Evolutionary conservation across 148 eudicot species (phyloP).

Genomic region (Diospyros lotus): DNA sequence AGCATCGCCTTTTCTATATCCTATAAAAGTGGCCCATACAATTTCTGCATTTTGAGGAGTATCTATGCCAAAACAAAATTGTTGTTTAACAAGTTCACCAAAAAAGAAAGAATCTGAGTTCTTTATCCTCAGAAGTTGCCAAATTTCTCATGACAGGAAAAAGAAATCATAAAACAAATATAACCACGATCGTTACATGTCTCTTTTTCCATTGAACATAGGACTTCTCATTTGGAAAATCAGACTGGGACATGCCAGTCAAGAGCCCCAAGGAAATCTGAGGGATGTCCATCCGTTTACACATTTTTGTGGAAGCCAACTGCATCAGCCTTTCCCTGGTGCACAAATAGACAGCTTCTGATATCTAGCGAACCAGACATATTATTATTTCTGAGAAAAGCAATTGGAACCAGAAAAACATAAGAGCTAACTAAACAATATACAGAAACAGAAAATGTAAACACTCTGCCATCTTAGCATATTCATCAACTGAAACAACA

Average conservation of each 20-base stretch:
- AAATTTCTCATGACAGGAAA: background rate
- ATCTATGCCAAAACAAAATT: background rate
- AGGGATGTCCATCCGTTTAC: constrained; percentile 48
- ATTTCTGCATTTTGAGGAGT: background rate
- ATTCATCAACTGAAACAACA: background rate
- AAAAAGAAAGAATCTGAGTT: background rate
- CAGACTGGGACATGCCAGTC: constrained; percentile 51
- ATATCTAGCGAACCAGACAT: constrained; percentile 43
- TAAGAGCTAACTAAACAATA: background rate
- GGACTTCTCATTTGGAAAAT: constrained; percentile 56
- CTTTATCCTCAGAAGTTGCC: background rate
- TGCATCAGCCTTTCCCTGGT: constrained; percentile 53
- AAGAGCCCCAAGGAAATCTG: constrained; percentile 63
- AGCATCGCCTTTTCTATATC: background rate
- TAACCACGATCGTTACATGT: constrained; percentile 42
- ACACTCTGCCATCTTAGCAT: background rate
- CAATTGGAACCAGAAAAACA: background rate
- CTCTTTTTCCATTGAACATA: constrained; percentile 71
- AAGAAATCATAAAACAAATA: constrained; percentile 3
- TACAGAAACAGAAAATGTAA: background rate
- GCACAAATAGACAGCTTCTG: constrained; percentile 71
- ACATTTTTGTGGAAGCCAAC: constrained; percentile 35
- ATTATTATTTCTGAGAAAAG: background rate
- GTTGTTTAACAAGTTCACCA: background rate
- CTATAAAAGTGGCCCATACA: background rate